Percentiles rank a stretch among this genome's conserved stretches.
These are phyloP conservation scores for Datisca glomerata DNA, from an alignment of 306 rosid genomes.

Conservation along the genomic window DNA sequence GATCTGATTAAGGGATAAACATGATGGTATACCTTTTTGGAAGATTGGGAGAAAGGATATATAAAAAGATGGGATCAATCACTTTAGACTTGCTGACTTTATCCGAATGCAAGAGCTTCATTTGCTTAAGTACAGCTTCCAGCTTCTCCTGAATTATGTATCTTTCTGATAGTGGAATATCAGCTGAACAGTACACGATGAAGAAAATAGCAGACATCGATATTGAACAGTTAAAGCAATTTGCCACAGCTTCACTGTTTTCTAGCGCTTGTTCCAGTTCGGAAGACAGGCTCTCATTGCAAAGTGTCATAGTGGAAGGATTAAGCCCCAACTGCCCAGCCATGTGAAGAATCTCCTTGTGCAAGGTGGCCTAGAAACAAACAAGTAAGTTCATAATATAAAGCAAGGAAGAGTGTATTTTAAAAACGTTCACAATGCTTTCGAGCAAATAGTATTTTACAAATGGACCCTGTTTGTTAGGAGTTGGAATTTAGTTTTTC, in stretches of 20 bases:
- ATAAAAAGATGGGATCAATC: constrained; percentile 47
- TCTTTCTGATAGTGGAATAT: constrained; percentile 33
- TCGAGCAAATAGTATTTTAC: too few relatives aligned
- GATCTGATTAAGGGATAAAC: background rate
- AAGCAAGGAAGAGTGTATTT: too few relatives aligned
- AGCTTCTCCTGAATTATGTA: constrained; percentile 37
- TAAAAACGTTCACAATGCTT: too few relatives aligned
- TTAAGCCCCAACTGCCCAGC: constrained; percentile 96
- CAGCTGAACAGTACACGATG: constrained; percentile 61
- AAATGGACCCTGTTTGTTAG: too few relatives aligned
- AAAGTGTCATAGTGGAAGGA: constrained; percentile 82
- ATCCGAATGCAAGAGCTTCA: constrained; percentile 25
- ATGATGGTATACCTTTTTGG: constrained; percentile 58
- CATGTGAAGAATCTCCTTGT: constrained; percentile 82
- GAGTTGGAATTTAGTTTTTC: too few relatives aligned
- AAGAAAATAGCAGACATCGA: constrained; percentile 51
- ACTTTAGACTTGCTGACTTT: constrained; percentile 20
- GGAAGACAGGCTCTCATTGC: constrained; percentile 47
- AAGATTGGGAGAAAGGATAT: constrained; percentile 69
- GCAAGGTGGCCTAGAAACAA: constrained; percentile 72
- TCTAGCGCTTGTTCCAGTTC: constrained; percentile 70
- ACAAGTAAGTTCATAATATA: constrained; percentile 2
- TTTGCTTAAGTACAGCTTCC: constrained; percentile 38
- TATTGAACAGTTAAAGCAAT: constrained; percentile 60
- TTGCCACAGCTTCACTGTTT: constrained; percentile 94